Percentiles rank a stretch among this genome's conserved stretches.
phyloP scores from a whole-genome alignment of 208 protist genomes.

The Leptomonas seymouri region DNA sequence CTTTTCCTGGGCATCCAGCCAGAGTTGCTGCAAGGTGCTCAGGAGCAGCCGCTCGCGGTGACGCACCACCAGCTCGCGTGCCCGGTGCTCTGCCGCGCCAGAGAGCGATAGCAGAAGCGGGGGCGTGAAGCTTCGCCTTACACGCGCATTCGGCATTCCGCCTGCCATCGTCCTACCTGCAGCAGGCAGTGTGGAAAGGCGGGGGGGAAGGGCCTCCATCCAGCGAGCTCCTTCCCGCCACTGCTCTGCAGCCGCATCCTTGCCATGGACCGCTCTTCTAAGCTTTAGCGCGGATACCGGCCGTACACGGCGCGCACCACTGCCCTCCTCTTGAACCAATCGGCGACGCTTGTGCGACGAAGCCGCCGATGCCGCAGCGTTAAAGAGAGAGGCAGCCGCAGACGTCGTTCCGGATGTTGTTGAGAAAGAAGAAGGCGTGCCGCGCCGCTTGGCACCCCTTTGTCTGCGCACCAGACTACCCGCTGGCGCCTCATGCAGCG shows the following conservation, averaged over 20 bases:
- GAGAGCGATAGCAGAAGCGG: background rate
- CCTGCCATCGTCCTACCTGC: background rate
- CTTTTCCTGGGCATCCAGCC: constrained; percentile 29
- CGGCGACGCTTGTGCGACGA: constrained; percentile 23
- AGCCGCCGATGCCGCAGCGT: background rate
- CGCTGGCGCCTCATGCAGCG: background rate
- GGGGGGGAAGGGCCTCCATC: background rate
- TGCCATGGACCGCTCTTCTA: background rate
- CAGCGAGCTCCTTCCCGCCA: background rate
- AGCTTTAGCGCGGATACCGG: background rate
- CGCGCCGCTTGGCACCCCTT: background rate
- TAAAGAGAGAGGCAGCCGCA: constrained; percentile 12
- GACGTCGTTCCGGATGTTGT: background rate
- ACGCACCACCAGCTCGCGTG: background rate
- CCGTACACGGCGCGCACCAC: background rate
- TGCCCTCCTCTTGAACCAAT: background rate
- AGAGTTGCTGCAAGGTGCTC: constrained; percentile 19
- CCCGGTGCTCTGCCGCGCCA: constrained; percentile 8
- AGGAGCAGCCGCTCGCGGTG: background rate
- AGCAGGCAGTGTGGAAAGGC: background rate
- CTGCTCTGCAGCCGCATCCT: background rate
- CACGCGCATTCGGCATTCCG: background rate
- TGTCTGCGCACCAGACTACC: background rate
- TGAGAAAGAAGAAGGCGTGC: background rate
- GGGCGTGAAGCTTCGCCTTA: background rate